Conservation (phyloP, 306 rosid genomes). For the Elaeagnus macrophylla region DNA sequence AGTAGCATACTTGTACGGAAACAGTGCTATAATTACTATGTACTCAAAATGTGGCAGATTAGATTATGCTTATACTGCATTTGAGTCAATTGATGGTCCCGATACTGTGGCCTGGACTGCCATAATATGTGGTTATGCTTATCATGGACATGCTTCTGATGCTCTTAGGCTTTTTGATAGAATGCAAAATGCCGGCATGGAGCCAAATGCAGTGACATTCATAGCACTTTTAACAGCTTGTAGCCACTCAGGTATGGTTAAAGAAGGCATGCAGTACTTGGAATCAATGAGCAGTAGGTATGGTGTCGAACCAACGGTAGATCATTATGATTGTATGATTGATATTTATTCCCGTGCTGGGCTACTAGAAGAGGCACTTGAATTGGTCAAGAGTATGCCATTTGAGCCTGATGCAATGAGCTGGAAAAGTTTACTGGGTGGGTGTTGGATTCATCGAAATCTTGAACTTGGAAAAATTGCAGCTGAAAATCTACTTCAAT, state of each 20-base stretch:
- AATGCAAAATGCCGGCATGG: constrained; percentile 37
- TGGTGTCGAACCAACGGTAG: constrained; percentile 36
- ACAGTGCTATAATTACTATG: constrained; percentile 59
- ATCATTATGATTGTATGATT: constrained; percentile 53
- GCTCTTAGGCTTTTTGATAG: constrained; percentile 32
- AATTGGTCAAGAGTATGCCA: constrained; percentile 36
- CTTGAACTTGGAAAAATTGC: constrained; percentile 41
- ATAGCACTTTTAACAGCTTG: constrained; percentile 49
- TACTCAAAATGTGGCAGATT: constrained; percentile 56
- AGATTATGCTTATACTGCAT: constrained; percentile 42
- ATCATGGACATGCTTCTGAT: constrained; percentile 49
- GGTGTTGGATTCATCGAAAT: constrained; percentile 49
- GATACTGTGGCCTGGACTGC: constrained; percentile 60
- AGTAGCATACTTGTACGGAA: constrained; percentile 33
- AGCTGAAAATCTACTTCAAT: constrained; percentile 31
- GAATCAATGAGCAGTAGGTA: constrained; percentile 36
- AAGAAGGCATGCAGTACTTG: constrained; percentile 36
- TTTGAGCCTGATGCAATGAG: constrained; percentile 45
- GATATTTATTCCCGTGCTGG: constrained; percentile 55
- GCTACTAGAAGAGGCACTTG: constrained; percentile 35
- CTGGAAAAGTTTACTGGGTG: constrained; percentile 59
- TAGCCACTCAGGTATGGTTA: constrained; percentile 49
- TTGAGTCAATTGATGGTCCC: constrained; percentile 38
- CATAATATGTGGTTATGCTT: constrained; percentile 41
- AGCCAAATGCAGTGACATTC: constrained; percentile 49